phyloP scores from a whole-genome alignment of 352 stramenopile genomes.

The Globisporangium mamillatum region DNA sequence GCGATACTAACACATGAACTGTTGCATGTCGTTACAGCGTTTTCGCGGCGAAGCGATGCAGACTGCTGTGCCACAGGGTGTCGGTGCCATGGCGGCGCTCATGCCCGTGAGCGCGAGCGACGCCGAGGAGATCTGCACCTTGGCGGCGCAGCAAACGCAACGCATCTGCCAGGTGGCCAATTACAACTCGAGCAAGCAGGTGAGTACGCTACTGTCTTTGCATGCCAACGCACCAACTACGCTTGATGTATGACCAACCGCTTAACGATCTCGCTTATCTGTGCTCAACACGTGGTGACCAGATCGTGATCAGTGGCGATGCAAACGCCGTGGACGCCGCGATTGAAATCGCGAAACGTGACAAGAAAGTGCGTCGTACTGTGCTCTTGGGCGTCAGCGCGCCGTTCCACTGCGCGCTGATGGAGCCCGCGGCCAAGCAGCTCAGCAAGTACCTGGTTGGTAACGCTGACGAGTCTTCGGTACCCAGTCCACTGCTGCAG shows the following conservation, averaged over 20 bases:
- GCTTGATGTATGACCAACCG: too few species aligned
- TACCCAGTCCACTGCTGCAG: conserved; percentile 10
- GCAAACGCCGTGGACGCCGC: conserved; percentile 44
- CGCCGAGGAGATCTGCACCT: conserved; percentile 52
- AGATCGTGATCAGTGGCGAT: conserved; percentile 75
- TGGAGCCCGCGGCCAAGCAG: conserved; percentile 58
- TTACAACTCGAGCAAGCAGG: conserved; percentile 88
- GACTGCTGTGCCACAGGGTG: conserved; percentile 41
- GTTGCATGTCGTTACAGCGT: conserved; percentile 27
- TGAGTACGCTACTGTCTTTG: conserved; percentile 4
- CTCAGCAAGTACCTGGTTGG: conserved; percentile 35
- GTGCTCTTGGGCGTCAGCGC: conserved; percentile 77
- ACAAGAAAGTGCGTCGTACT: conserved; percentile 69
- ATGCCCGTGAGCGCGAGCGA: conserved; percentile 54
- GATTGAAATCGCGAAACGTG: conserved; percentile 54
- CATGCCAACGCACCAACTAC: too few species aligned
- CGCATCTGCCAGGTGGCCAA: conserved; percentile 80
- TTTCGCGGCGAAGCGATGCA: conserved; percentile 74
- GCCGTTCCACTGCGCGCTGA: conserved; percentile 82
- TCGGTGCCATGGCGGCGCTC: conserved; percentile 75
- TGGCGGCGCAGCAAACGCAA: conserved; percentile 29
- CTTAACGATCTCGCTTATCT: too few species aligned
- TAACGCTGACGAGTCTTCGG: conserved; percentile 14
- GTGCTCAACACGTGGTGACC: not conserved
- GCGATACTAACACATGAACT: conserved; percentile 6